phyloP scores from a whole-genome alignment of 1,139 yeast species.

The Yamadazyma diddensiae region DNA sequence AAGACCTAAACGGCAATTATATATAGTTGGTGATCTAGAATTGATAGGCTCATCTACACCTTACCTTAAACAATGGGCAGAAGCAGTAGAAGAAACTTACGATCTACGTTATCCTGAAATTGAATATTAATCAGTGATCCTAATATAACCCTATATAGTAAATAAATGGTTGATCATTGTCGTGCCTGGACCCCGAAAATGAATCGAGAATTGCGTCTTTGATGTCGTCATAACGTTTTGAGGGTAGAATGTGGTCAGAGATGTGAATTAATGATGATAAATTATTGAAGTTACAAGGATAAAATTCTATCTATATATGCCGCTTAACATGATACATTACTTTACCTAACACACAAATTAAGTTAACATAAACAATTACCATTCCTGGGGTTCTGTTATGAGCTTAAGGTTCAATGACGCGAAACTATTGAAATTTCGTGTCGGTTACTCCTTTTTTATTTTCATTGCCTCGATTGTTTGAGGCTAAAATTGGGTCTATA shows the following conservation, averaged over 20 bases:
- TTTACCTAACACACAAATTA: too few species aligned
- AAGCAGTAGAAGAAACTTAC: slow-evolving; percentile 57
- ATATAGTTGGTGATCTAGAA: slow-evolving; percentile 84
- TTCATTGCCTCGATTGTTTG: background rate
- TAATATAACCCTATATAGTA: background rate
- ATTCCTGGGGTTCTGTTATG: too few species aligned
- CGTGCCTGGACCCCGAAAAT: background rate
- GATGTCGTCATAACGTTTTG: too few species aligned
- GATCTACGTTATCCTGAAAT: slow-evolving; percentile 68
- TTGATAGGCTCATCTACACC: slow-evolving; percentile 39
- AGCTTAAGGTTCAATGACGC: too few species aligned
- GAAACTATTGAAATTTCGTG: background rate
- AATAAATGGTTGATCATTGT: background rate
- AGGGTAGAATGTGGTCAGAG: too few species aligned
- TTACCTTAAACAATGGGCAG: slow-evolving; percentile 65
- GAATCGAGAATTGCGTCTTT: too few species aligned
- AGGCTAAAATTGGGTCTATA: background rate
- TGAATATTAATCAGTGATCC: slow-evolving; percentile 18
- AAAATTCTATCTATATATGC: too few species aligned
- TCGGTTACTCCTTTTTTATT: slow-evolving; percentile 1
- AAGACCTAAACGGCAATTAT: slow-evolving; percentile 80
- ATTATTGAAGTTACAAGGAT: too few species aligned
- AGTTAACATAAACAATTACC: too few species aligned
- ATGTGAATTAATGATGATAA: too few species aligned
- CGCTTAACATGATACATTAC: too few species aligned